Evolutionary conservation across 331 rosid genomes (phyloP), one percentile per base, ranked within the genome.

Genomic region (Rhamnella rubrinervis): DNA sequence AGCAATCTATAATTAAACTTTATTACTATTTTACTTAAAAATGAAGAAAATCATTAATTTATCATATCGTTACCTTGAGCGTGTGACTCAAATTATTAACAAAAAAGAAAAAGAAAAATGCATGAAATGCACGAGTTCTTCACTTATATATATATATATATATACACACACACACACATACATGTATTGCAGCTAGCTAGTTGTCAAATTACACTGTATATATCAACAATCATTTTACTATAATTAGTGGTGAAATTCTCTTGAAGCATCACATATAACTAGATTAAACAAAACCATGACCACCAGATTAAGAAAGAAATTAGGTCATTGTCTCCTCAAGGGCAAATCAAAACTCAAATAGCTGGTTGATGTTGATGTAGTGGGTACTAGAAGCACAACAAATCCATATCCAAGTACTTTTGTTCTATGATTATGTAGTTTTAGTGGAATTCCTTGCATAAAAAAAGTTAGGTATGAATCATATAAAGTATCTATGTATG

Each of bases 371-470:
- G 55, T 51, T 64, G 52, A 35, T 52, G 55, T 62, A 73, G 81
- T 61, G 90, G 86, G 35, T 31, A 61, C 71, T 63, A 16, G 14
- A 73, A 67, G 58, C 83, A 76, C 64, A 53, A 21, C 14, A 15
- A 16, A 60, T 10, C 68, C 6, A 55, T 31, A 31, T 60, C 82
- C 66, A 51, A 47, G 46, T 68, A 61, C 71, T 66, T 74, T 31
- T 57, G 53, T 68, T 58, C 57, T 26, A 68, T 76, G 70, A 77
- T 71, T 69, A 31, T 56, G 68, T 52, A 59, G 63, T 75, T 65
- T 58, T 85, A 63, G 74, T 81, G 89, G 77, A 80, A 78, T 58
- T 77, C 80, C 72, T 55, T 0, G 57, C 26, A 20, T 20, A 63
- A 28, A 62, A 28, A 62, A 71, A 19, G 65, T 85, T 76, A 72